Evolutionary conservation across 1,284 basidiomycete genomes (phyloP).

Genomic region (Exobasidium rhododendri): DNA sequence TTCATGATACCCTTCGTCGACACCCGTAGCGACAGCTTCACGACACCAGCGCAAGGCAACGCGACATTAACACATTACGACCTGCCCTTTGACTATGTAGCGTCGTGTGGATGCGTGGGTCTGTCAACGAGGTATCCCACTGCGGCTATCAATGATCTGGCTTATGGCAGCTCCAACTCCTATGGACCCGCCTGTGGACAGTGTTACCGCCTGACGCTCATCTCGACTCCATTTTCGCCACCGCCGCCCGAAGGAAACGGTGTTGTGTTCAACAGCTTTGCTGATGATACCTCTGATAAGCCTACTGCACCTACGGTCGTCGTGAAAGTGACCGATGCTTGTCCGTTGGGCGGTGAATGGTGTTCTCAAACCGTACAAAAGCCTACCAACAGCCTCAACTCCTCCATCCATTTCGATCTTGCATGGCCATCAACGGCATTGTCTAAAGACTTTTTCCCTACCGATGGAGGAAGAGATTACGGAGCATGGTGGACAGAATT

Average conservation of each 20-base stretch:
- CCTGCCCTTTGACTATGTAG: conserved; percentile 32
- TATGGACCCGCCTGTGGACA: conserved; percentile 38
- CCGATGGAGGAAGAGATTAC: conserved; percentile 29
- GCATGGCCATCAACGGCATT: conserved; percentile 41
- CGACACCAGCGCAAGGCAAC: conserved; percentile 19
- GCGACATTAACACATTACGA: conserved; percentile 46
- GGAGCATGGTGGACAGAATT: conserved; percentile 41
- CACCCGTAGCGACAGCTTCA: no score
- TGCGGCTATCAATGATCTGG: conserved; percentile 33
- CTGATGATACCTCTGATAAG: conserved; percentile 8
- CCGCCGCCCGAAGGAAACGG: conserved; percentile 33
- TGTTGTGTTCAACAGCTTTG: conserved; percentile 18
- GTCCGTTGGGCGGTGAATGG: conserved; percentile 26
- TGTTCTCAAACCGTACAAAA: conserved; percentile 30
- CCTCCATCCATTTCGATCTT: conserved; percentile 41
- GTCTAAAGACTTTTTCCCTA: conserved; percentile 33
- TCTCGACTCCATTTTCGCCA: conserved; percentile 29
- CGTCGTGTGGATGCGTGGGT: conserved; percentile 44
- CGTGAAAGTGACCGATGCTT: conserved; percentile 41
- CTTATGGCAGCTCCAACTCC: conserved; percentile 33
- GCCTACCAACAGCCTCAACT: conserved; percentile 30
- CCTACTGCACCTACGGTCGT: conserved; percentile 30
- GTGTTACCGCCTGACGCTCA: conserved; percentile 31
- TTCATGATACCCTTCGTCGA: no score
- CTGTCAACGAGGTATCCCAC: conserved; percentile 33